Base-by-base conservation (phyloP, 495 filamentous ascomycete species). In the Penicillium desertorum region DNA sequence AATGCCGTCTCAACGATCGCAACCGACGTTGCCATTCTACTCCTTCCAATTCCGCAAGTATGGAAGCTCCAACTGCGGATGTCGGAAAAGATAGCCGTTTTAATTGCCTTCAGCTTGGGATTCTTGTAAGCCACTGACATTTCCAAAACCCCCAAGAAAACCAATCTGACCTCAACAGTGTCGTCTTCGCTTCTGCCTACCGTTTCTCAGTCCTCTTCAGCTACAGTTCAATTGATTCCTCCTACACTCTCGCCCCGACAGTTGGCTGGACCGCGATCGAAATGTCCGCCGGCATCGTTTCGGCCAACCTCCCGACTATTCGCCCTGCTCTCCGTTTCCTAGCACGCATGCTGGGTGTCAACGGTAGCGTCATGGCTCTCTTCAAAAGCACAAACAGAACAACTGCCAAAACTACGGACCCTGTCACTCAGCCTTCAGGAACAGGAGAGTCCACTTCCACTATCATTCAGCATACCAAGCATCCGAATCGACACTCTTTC, bases 1-100 rank as follows among this genome's bases (percentile, higher is more conserved):
- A 76, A 76, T n/a, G 76, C 75, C 8, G 68, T 76, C 17, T 70
- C 73, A 42, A 81, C 74, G n/a, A 75, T 82, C 36, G 58, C 73
- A 20, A 75, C 71, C 32, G 79, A 82, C 51, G 51, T 80, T 34
- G 59, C 65, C 5, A 79, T 81, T 23, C 66, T 81, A 4, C 32
- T 67, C 11, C 61, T 81, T 23, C 79, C 79, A 2, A 54, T 77
- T 5, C 71, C 67, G 17, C 67, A 72, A n/a, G 67, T 80, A 14
- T 79, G 75, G 75, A 62, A 62, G 11, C 49, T 79, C 29, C 73
- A 79, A 48, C 59, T 66, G n/a, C 61, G 59, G 27, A 22, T 50
- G 1, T 56, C 61, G 0, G 62, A 70, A 50, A 39, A 39, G 36
- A 17, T 39, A 39, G 36, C 36, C n/a, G 36, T 39, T 3, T 17